Conservation (phyloP, 345 rosid species). For the Brassica nigra region DNA sequence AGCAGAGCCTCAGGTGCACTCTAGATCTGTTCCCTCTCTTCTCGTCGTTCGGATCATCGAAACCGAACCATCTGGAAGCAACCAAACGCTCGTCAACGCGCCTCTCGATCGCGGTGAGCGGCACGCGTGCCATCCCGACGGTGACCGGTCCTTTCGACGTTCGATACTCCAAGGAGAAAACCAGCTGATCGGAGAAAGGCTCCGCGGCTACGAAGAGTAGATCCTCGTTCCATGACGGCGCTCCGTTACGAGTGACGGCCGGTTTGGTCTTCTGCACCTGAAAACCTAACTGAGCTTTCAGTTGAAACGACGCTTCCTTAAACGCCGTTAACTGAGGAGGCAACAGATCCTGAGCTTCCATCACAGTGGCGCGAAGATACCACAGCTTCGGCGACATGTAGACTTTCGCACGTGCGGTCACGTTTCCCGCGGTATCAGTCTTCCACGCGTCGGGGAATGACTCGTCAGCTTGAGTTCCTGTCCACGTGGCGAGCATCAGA, state of each 20-base stretch:
- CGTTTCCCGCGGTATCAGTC: constrained; percentile 67
- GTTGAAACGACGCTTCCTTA: constrained; percentile 58
- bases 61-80: constrained; percentile 64
- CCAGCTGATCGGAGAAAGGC: constrained; percentile 59
- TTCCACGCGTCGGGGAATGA: constrained; percentile 93
- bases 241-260: constrained; percentile 57
- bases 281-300: constrained; percentile 74
- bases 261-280: constrained; percentile 74
- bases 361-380: constrained; percentile 73
- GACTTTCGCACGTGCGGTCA: constrained; percentile 71
- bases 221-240: constrained; percentile 87
- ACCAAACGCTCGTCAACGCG: constrained; percentile 87
- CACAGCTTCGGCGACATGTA: constrained; percentile 84
- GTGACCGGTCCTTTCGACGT: constrained; percentile 53
- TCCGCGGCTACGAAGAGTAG: constrained; percentile 79
- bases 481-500: constrained; percentile 94
- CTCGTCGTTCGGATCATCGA: constrained; percentile 57
- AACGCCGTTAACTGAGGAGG: constrained; percentile 46
- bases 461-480: constrained; percentile 95
- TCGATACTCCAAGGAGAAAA: constrained; percentile 62
- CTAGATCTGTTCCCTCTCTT: constrained; percentile 66
- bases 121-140: constrained; percentile 52
- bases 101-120: constrained; percentile 61
- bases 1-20: constrained; percentile 72
- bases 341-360: constrained; percentile 74